Percentiles rank a stretch among this genome's conserved stretches.
Evolutionary conservation across 805 yeast species (phyloP).

Genomic region (Candida vartiovaarae): DNA sequence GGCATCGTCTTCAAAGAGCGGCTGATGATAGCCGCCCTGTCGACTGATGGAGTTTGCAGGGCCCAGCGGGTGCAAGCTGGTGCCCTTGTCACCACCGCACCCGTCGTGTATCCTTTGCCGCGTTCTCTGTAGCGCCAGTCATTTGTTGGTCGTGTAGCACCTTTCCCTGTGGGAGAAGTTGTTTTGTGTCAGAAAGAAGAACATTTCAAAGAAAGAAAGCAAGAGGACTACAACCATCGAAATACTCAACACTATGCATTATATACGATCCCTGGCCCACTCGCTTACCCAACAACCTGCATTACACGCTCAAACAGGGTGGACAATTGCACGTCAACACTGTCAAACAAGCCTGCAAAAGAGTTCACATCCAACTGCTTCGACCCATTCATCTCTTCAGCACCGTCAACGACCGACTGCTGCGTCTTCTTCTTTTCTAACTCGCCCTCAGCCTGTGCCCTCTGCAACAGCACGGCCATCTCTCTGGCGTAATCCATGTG

Average conservation of each 20-base stretch:
- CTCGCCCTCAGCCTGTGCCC: slow-evolving; percentile 23
- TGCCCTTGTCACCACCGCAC: too few relatives aligned
- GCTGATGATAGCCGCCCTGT: too few relatives aligned
- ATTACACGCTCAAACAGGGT: slow-evolving; percentile 65
- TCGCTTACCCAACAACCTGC: slow-evolving; percentile 29
- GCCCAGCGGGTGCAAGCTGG: too few relatives aligned
- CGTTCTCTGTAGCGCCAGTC: too few relatives aligned
- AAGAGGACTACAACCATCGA: too few relatives aligned
- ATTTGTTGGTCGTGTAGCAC: too few relatives aligned
- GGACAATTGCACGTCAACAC: slow-evolving; percentile 54
- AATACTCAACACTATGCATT: background rate
- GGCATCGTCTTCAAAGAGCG: too few relatives aligned
- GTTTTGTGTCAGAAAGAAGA: too few relatives aligned
- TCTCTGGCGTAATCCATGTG: slow-evolving; percentile 34
- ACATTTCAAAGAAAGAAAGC: too few relatives aligned
- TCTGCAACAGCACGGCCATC: slow-evolving; percentile 38
- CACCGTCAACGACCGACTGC: slow-evolving; percentile 13
- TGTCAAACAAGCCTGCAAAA: slow-evolving; percentile 57
- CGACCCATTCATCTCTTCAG: slow-evolving; percentile 28
- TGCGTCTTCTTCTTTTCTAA: slow-evolving; percentile 8
- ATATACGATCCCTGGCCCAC: background rate
- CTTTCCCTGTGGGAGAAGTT: too few relatives aligned
- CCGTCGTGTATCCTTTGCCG: too few relatives aligned
- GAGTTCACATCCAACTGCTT: slow-evolving; percentile 41
- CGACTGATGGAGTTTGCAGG: too few relatives aligned